Evolutionary conservation across 2,329 filamentous ascomycete species (phyloP), one percentile per base, ranked within the genome.

Genomic region (Didymella lethalis): DNA sequence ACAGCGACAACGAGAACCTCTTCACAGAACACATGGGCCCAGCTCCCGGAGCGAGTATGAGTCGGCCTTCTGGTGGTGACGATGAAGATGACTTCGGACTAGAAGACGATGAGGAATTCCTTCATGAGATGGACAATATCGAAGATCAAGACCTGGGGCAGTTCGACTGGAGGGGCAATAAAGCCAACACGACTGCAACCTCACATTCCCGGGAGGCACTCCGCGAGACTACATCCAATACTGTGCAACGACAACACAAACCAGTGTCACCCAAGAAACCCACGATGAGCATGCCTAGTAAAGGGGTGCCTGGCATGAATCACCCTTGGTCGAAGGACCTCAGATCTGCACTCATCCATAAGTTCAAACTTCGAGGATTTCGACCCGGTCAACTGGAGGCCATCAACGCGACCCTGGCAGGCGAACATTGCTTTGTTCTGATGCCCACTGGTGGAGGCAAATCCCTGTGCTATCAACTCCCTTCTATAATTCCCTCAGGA

Each of bases 401-500:
- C 14, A 97, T 99, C 76, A 98, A 99, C 76, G 90, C 93, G 1
- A 98, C 95, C 0, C 81, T 99, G 45, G 83, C 82, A 29, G 95
- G 94, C 3, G 88, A 94, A 64, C 94, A 99, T 77, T 90, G 91
- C 0, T 99, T 99, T 74, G 90, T 99, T 16, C 82, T 99, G 38
- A 99, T 99, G 95, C 95, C 96, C 2, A 99, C 95, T 0, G 95
- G 95, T 52, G 95, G 95, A 60, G 95, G 95, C 41, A 99, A 99
- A 75, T 98, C 94, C 1, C 83, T 99, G 1, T 98, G 95, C 76
- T 99, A 99, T 75, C 96, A 99, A 75, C 81, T 99, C 12, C 96
- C 95, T 14, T 92, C 95, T 2, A 86, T 98, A 20, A 84, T 99
- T 31, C 86, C 84, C 47, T 90, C 87, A 45, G 95, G 95, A 43